Evolutionary conservation across 148 eudicot species (phyloP).

Genomic region (Camellia japonica): DNA sequence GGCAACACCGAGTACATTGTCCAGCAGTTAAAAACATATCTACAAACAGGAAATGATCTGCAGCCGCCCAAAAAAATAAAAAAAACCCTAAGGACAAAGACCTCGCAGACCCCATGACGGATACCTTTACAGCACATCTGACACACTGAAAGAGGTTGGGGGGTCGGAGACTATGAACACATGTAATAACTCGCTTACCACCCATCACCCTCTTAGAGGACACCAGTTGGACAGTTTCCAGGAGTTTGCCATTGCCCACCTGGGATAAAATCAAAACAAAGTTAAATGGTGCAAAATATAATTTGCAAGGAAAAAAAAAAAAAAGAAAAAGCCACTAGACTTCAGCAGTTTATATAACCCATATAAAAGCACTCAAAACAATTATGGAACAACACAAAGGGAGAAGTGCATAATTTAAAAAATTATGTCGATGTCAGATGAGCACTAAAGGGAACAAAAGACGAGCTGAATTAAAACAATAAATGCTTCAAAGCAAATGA

Average conservation of each 20-base stretch:
- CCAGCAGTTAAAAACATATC: conserved; percentile 30
- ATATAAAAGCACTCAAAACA: background rate
- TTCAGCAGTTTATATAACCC: background rate
- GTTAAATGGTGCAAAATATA: background rate
- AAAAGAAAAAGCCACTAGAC: background rate
- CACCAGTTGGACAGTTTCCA: conserved; percentile 22
- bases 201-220: conserved; percentile 24
- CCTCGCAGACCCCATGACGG: conserved; percentile 7
- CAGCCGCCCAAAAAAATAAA: conserved; percentile 14
- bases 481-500: background rate
- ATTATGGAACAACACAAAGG: background rate
- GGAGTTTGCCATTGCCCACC: conserved; percentile 21
- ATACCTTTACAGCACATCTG: background rate
- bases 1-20: conserved; percentile 25
- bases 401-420: background rate
- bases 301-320: background rate
- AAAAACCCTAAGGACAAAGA: background rate
- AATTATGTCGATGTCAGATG: background rate
- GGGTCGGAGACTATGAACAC: conserved; percentile 24
- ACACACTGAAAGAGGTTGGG: conserved; percentile 13
- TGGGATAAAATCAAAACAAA: conserved; percentile 5
- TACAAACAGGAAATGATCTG: conserved; percentile 35
- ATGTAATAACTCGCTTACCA: conserved; percentile 22
- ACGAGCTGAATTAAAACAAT: background rate
- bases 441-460: background rate